Conservation (phyloP, 140 eudicot species). For the Erigeron philadelphicus region DNA sequence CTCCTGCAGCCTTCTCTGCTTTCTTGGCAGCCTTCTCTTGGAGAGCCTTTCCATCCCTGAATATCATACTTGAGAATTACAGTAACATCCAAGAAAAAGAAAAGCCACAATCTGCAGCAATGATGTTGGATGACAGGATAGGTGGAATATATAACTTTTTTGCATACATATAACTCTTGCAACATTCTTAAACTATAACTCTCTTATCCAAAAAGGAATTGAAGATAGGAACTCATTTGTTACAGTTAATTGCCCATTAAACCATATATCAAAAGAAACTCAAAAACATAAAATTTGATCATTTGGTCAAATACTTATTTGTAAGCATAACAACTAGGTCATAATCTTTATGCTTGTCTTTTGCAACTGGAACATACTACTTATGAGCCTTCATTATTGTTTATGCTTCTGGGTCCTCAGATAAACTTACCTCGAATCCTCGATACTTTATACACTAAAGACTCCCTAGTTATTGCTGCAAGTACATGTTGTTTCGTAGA, state of each 20-base stretch:
- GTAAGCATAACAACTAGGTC: background rate
- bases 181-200: background rate
- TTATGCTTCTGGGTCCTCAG: too few species aligned
- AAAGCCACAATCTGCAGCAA: too few species aligned
- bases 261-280: background rate
- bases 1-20: slow-evolving; percentile 59
- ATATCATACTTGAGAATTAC: background rate
- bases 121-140: too few species aligned
- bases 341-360: background rate
- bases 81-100: background rate
- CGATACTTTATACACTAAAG: too few species aligned
- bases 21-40: slow-evolving; percentile 85
- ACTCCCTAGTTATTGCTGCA: too few species aligned
- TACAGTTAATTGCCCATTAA: background rate
- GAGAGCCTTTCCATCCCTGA: slow-evolving; percentile 88
- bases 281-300: background rate
- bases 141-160: too few species aligned
- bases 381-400: too few species aligned
- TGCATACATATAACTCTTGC: too few species aligned
- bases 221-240: background rate
- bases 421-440: too few species aligned
- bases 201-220: background rate
- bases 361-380: too few species aligned
- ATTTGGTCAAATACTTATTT: background rate
- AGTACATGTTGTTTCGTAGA: too few species aligned